These are phyloP conservation scores for Suhomyces yuchorum DNA, from an alignment of 1,139 yeast species.

Conservation along the genomic window DNA sequence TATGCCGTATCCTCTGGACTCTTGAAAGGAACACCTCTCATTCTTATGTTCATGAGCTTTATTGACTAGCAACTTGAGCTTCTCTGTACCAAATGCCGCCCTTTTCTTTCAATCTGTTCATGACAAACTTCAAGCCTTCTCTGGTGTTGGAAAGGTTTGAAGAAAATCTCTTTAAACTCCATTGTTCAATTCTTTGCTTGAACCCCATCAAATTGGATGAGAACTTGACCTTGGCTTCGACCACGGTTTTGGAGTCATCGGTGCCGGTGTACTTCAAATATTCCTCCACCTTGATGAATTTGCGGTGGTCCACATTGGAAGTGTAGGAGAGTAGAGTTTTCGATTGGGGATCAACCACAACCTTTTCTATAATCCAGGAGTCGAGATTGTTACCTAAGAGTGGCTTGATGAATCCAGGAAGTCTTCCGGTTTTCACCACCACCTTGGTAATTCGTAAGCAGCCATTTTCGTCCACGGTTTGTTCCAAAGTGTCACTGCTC, in stretches of 20 bases:
- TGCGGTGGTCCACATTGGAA: slow-evolving; percentile 83
- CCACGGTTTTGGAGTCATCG: slow-evolving; percentile 16
- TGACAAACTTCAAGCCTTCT: slow-evolving; percentile 75
- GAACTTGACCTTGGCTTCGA: slow-evolving; percentile 57
- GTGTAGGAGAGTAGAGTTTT: slow-evolving; percentile 69
- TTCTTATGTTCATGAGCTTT: neutral
- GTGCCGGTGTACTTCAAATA: slow-evolving; percentile 52
- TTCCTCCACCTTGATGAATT: slow-evolving; percentile 80
- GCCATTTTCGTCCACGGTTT: slow-evolving; percentile 61
- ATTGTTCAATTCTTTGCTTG: slow-evolving; percentile 73
- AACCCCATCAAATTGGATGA: slow-evolving; percentile 72
- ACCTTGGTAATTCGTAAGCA: slow-evolving; percentile 72
- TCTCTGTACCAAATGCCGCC: slow-evolving; percentile 16
- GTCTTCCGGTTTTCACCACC: slow-evolving; percentile 75
- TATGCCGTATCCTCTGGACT: neutral
- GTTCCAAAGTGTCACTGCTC: slow-evolving; percentile 76
- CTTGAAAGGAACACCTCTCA: neutral
- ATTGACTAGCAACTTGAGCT: slow-evolving; percentile 5
- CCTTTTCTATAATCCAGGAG: slow-evolving; percentile 83
- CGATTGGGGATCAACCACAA: slow-evolving; percentile 66
- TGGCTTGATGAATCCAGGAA: slow-evolving; percentile 81
- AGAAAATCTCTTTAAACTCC: slow-evolving; percentile 75
- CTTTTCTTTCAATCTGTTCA: slow-evolving; percentile 50
- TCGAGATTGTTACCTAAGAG: slow-evolving; percentile 72
- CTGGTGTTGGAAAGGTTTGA: slow-evolving; percentile 69